Evolutionary conservation across 2,329 filamentous ascomycete genomes (phyloP).

Genomic region (Diaporthe australafricana): DNA sequence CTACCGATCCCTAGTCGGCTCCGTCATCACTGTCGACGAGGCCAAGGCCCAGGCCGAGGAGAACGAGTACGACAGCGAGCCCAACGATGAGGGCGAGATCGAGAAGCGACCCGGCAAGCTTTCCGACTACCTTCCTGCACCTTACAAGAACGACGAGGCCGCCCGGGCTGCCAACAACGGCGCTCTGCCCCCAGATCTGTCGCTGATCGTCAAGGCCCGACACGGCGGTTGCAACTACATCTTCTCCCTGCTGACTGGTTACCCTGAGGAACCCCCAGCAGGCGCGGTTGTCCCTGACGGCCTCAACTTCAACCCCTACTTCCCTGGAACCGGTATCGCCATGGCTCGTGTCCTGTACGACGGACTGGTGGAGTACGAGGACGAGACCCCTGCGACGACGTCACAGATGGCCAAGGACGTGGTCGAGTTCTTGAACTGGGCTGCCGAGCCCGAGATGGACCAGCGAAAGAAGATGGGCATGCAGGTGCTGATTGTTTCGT

Average conservation of each 20-base stretch:
- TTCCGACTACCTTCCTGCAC: slow-evolving; percentile 93
- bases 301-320: slow-evolving; percentile 99
- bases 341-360: slow-evolving; percentile 99
- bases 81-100: slow-evolving; percentile 97
- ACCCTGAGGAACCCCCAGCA: slow-evolving; percentile 94
- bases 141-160: slow-evolving; percentile 99
- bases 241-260: slow-evolving; percentile 95
- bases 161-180: slow-evolving; percentile 98
- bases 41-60: slow-evolving; percentile 97
- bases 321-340: slow-evolving; percentile 97
- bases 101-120: slow-evolving; percentile 99
- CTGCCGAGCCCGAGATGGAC: slow-evolving; percentile 99
- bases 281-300: slow-evolving; percentile 87
- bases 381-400: slow-evolving; percentile 91
- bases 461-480: slow-evolving; percentile 99
- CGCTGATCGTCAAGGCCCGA: slow-evolving; percentile 95
- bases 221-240: slow-evolving; percentile 99
- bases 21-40: slow-evolving; percentile 95
- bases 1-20: slow-evolving; percentile 91
- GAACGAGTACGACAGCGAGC: slow-evolving; percentile 98
- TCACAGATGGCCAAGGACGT: slow-evolving; percentile 99
- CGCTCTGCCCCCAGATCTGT: slow-evolving; percentile 96
- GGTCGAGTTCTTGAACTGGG: slow-evolving; percentile 98
- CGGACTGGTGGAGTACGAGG: slow-evolving; percentile 97
- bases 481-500: slow-evolving; percentile 88